Base-by-base conservation (phyloP, 257 asterid genomes). In the Nicotiana benthamiana region DNA sequence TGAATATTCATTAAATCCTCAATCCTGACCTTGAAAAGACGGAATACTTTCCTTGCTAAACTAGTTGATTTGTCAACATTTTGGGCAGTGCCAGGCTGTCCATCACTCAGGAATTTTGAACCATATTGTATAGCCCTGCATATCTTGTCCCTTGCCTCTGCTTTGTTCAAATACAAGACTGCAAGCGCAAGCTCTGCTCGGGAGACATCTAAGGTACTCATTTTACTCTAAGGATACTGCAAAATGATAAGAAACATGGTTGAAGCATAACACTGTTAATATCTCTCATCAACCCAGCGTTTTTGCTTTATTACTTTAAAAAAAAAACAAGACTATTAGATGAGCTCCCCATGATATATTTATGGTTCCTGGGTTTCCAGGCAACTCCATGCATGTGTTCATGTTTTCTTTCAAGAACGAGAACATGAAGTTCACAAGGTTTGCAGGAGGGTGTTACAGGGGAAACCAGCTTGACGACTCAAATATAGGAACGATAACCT, bases 71-170 rank as follows among this genome's bases (percentile, higher is more conserved):
- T 92, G 82, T 96, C 99, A 43, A 96, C 98, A 83, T 90, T 90
- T 83, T 92, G 98, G 3, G 98, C 98, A 1, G 94, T 88, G 7
- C 98, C 98, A 30, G 98, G 93, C 87, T 91, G 89, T 30, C 98
- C 98, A 81, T 94, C 89, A 86, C 99, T 94, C 87, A 96, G 83
- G 91, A 89, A 94, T 84, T 92, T 96, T 0, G 98, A 93, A 82
- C 98, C 99, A 79, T 96, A 96, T 79, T 96, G 98, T 81, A 96
- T 94, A n/a, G 99, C 94, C 93, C 98, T 90, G 90, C 98, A 96
- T 86, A 96, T 92, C 94, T 96, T 96, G 83, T 96, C 99, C 90
- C 99, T 92, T 57, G 98, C 95, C 84, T 96, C 99, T 40, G 97
- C 98, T 89, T 96, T 96, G 96, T 91, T 91, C 85, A 96, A 89